Base-by-base conservation (phyloP, 139 green algal species). In the Chlorella sp. region DNA sequence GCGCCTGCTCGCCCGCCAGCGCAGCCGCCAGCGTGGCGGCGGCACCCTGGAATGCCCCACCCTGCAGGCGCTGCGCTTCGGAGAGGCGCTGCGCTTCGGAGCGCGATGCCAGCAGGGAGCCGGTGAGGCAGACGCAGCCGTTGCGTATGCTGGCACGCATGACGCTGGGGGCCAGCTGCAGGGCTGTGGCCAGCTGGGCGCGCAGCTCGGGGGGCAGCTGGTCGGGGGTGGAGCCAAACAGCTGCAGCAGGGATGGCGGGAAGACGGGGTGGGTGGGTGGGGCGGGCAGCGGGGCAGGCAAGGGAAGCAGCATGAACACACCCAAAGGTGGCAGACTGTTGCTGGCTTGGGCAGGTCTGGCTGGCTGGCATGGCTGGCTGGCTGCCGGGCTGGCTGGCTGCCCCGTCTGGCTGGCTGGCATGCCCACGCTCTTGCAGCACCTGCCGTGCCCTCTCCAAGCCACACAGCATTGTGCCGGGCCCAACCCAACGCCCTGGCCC, bases 71-170 rank as follows among this genome's bases (percentile, higher is more conserved):
- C 57, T 73, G 24, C 32, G 32, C 32, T 57, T 64, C 48, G 11
- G n/a, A 19, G 26, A 73, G 53, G 32, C 22, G 57, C 57, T 73
- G 24, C 32, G 32, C 32, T 57, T 64, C 48, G 11, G n/a, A 19
- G 26, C 32, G 53, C 24, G 53, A 57, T 1, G 36, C 32, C 81
- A 86, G 81, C 40, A 42, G 53, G 12, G 53, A 36, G n/a, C 19
- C 57, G n/a, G 81, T 76, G n/a, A 86, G 12, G 81, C 81, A 86
- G 15, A 75, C 53, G 57, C 57, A 76, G 81, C 57, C 81, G n/a
- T 34, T 73, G 30, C 81, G n/a, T 1, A 86, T 61, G 32, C 14
- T 32, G 81, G 81, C 53, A 32, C 18, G 48, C 24, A 86, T 34
- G 32, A 86, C 81, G 5, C 57, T 75, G 81, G 81, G 81, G 1